phyloP scores from a whole-genome alignment of 139 green algal genomes.

The Choricystis sp. region DNA sequence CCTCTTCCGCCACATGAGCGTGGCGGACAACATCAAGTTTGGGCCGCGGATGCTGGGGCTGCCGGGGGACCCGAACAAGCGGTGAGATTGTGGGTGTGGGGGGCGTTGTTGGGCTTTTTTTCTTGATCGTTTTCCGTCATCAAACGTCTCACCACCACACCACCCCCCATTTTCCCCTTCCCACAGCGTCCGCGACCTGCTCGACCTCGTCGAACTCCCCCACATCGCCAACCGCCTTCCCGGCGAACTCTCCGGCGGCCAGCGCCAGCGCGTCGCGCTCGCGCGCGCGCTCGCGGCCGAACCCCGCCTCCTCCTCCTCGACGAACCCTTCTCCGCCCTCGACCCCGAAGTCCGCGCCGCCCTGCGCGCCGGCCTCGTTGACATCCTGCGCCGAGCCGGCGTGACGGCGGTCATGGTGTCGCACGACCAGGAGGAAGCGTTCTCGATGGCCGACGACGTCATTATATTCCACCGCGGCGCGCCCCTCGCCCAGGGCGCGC shows the following conservation, averaged over 20 bases:
- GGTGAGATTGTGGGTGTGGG: not conserved
- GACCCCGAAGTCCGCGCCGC: slow-evolving; percentile 55
- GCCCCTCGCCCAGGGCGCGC: slow-evolving; percentile 47
- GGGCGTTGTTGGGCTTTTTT: not conserved
- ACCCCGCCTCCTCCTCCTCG: slow-evolving; percentile 57
- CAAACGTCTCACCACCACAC: not conserved
- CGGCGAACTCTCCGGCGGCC: slow-evolving; percentile 49
- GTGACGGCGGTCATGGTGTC: slow-evolving; percentile 78
- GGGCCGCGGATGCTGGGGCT: slow-evolving; percentile 41
- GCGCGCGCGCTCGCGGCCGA: slow-evolving; percentile 41
- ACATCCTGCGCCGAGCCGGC: slow-evolving; percentile 51
- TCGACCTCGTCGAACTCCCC: slow-evolving; percentile 62
- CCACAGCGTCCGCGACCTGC: slow-evolving; percentile 48
- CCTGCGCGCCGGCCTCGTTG: slow-evolving; percentile 38
- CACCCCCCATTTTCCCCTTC: too few species aligned
- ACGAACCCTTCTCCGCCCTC: slow-evolving; percentile 74
- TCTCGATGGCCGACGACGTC: slow-evolving; percentile 61
- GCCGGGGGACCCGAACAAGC: not conserved
- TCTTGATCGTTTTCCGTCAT: not conserved
- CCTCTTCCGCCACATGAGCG: slow-evolving; percentile 82
- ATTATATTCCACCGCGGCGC: slow-evolving; percentile 40
- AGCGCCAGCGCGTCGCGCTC: slow-evolving; percentile 35
- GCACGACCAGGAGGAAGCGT: slow-evolving; percentile 78
- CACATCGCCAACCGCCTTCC: slow-evolving; percentile 48
- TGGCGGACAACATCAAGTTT: slow-evolving; percentile 79